These are phyloP conservation scores for Massarina eburnea DNA, from an alignment of 2,329 filamentous ascomycete genomes.

Conservation along the genomic window DNA sequence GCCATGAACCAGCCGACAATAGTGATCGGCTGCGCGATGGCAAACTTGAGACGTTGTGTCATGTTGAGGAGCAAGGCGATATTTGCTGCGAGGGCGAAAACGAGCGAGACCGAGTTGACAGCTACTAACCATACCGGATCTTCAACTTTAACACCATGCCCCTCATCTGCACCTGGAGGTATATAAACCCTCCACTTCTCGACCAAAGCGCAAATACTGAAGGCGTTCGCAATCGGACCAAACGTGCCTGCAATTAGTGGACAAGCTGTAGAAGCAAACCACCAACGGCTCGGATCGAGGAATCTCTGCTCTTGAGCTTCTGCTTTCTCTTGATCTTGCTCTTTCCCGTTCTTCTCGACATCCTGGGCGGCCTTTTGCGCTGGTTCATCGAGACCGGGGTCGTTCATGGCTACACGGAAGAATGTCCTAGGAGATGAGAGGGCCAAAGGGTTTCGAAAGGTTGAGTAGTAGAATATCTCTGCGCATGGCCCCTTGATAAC, in stretches of 20 bases:
- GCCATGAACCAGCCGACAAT: conserved; percentile 62
- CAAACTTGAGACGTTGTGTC: conserved; percentile 57
- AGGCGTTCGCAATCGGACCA: conserved; percentile 58
- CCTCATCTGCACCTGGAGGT: conserved; percentile 48
- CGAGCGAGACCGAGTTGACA: conserved; percentile 59
- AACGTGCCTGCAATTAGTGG: conserved; percentile 60
- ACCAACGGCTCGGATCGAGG: conserved; percentile 56
- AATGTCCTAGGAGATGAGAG: not conserved
- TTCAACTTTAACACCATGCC: conserved; percentile 48
- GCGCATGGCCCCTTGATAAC: not conserved
- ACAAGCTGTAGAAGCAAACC: conserved; percentile 62
- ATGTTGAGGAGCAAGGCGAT: conserved; percentile 60
- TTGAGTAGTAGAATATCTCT: not conserved
- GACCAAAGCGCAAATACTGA: conserved; percentile 58
- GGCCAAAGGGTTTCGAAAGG: not conserved
- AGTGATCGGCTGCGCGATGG: conserved; percentile 60
- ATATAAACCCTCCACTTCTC: conserved; percentile 59
- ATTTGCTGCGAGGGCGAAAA: conserved; percentile 58
- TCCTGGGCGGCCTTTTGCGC: conserved; percentile 51
- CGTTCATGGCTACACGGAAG: conserved; percentile 36
- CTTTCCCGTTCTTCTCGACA: conserved; percentile 42
- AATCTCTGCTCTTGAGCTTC: conserved; percentile 47
- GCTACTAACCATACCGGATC: conserved; percentile 59
- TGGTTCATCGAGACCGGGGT: conserved; percentile 56
- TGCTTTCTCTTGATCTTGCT: conserved; percentile 36